Percentiles rank a stretch among this genome's conserved stretches.
Evolutionary conservation across 345 rosid species (phyloP).

Genomic region (Acer campestre): DNA sequence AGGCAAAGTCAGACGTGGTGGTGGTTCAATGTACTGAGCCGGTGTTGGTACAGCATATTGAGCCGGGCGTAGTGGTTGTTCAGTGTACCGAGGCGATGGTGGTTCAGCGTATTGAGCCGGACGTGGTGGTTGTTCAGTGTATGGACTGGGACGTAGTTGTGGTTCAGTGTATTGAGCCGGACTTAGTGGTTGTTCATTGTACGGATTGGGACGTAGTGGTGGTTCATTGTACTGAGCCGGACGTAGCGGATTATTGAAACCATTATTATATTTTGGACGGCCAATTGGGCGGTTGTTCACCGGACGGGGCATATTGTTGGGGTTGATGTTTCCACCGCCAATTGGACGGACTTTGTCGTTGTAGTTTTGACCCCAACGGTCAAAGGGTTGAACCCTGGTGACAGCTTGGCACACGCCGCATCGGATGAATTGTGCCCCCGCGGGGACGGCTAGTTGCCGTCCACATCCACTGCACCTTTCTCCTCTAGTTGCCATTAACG

Average conservation of each 20-base stretch:
- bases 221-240: constrained; percentile 3
- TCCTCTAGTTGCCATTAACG: constrained; percentile 39
- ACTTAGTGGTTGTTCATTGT: not conserved
- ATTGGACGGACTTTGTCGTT: constrained; percentile 21
- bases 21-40: constrained; percentile 15
- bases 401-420: constrained; percentile 49
- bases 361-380: constrained; percentile 24
- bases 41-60: not conserved
- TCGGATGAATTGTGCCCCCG: constrained; percentile 35
- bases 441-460: constrained; percentile 44
- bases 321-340: not conserved
- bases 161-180: not conserved
- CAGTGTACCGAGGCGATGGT: not conserved
- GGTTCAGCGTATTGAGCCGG: not conserved
- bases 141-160: not conserved
- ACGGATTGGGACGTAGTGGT: constrained; percentile 16
- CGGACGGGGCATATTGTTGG: not conserved
- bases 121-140: constrained; percentile 10
- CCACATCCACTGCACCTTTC: constrained; percentile 59
- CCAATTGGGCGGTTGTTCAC: constrained; percentile 9
- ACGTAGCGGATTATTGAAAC: constrained; percentile 22
- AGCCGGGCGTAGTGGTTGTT: constrained; percentile 22
- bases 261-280: constrained; percentile 6
- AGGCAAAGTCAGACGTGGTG: constrained; percentile 16
- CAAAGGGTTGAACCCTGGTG: constrained; percentile 31